Evolutionary conservation across 495 filamentous ascomycete species (phyloP).

Genomic region (Annulohypoxylon bovei): DNA sequence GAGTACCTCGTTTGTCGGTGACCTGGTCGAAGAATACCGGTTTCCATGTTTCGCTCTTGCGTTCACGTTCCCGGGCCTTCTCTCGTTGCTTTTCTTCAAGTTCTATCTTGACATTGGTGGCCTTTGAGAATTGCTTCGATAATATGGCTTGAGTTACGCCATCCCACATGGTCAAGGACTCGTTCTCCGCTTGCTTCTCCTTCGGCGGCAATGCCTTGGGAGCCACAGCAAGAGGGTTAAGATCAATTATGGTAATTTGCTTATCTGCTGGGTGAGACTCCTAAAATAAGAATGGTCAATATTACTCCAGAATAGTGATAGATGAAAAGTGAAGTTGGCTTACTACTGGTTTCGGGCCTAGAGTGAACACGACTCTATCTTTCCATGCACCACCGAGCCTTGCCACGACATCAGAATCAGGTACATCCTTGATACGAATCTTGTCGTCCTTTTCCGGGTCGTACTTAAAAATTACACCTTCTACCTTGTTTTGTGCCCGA

Average conservation of each 20-base stretch:
- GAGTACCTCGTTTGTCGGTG: conserved; percentile 77
- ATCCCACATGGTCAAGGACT: conserved; percentile 89
- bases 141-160: conserved; percentile 88
- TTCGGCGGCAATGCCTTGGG: conserved; percentile 80
- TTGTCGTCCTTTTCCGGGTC: conserved; percentile 82
- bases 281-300: conserved; percentile 35
- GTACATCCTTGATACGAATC: conserved; percentile 82
- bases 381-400: conserved; percentile 85
- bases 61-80: conserved; percentile 80
- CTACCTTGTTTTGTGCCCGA: conserved; percentile 87
- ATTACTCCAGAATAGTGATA: not conserved
- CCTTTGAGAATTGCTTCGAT: conserved; percentile 81
- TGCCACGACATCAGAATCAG: conserved; percentile 83
- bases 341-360: conserved; percentile 63
- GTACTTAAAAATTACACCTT: conserved; percentile 90
- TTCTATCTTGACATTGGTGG: conserved; percentile 87
- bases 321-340: conserved; percentile 28
- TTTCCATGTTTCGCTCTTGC: conserved; percentile 72
- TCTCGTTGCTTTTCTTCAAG: conserved; percentile 90
- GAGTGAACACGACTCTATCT: conserved; percentile 63
- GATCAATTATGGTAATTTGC: conserved; percentile 80
- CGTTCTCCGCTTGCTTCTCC: conserved; percentile 83
- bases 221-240: conserved; percentile 78
- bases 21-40: conserved; percentile 90
- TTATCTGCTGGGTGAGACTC: conserved; percentile 63